Evolutionary conservation across 192 early-diverging fungal species (phyloP), one percentile per base, ranked within the genome.

Genomic region (Funneliformis geosporum): DNA sequence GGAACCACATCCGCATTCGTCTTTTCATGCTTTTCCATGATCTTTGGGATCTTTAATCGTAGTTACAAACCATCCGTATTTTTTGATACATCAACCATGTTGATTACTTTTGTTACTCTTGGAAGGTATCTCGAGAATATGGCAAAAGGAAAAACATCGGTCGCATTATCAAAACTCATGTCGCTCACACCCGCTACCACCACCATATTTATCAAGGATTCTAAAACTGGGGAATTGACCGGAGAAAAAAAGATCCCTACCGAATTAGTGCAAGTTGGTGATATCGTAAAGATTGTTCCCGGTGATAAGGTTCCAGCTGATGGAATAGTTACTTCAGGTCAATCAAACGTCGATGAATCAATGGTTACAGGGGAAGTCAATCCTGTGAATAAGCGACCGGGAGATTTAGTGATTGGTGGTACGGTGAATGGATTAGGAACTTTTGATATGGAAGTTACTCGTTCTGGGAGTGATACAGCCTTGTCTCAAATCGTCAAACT

Each of bases 241-340:
- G 78, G 82, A 16, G 96, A 97, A 83, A 86, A 87, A 73, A 85
- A 86, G 46, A 96, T 99, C 68, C 88, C 96, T 0, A 91, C 92
- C 0, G 96, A 98, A 80, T 83, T 96, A 83, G 89, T 99, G 25
- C 91, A 98, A 82, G 84, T 87, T 5, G 94, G 93, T 64, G 98
- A 99, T 84, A 69, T 92, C 7, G 83, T 98, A 83, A 95, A 94
- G 79, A 88, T 98, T 60, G 84, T 97, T 21, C 98, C 98, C 1
- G 96, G 96, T 40, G 96, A 98, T 82, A 93, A 96, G 50, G 88
- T 99, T 60, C 96, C 98, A 8, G 91, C 94, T 0, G 98, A 99
- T 82, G 98, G 97, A 18, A 79, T 85, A 1, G 87, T 99, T 12
- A 83, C 92, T 18, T 85, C 80, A 28, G 98, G 98, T 21, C 42